Evolutionary conservation across 257 asterid species (phyloP).

Genomic region (Ilex aquifolium): DNA sequence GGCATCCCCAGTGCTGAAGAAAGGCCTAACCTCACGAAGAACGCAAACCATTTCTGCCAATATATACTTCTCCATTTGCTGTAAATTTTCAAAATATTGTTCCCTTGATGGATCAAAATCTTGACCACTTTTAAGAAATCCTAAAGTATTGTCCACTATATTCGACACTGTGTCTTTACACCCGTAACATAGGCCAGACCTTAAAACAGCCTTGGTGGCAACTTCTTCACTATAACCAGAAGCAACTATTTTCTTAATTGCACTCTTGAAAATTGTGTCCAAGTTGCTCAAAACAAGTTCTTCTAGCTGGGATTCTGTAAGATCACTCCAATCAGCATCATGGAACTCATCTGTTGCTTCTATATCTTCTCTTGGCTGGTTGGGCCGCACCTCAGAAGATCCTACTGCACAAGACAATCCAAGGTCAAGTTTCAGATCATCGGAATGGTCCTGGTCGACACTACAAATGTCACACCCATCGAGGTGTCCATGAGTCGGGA

Average conservation of each 20-base stretch:
- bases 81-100: constrained; percentile 71
- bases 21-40: constrained; percentile 76
- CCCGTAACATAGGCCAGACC: constrained; percentile 91
- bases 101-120: constrained; percentile 54
- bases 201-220: constrained; percentile 68
- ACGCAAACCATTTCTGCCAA: constrained; percentile 92
- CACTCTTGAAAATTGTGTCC: constrained; percentile 74
- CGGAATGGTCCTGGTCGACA: constrained; percentile 43
- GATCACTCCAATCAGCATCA: constrained; percentile 93
- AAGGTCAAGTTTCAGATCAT: constrained; percentile 68
- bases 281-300: constrained; percentile 70
- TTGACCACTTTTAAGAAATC: constrained; percentile 64
- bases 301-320: constrained; percentile 82
- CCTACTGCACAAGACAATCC: constrained; percentile 65
- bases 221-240: constrained; percentile 71
- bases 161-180: constrained; percentile 87
- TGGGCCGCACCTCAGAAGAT: constrained; percentile 38
- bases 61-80: constrained; percentile 78
- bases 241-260: constrained; percentile 68
- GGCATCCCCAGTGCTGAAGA: constrained; percentile 91
- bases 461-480: constrained; percentile 55
- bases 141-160: constrained; percentile 78
- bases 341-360: constrained; percentile 46
- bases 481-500: background rate
- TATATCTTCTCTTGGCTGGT: constrained; percentile 38